Evolutionary conservation across 129 eudicot species (phyloP), one percentile per base, ranked within the genome.

Genomic region (Saposhnikovia divaricata): DNA sequence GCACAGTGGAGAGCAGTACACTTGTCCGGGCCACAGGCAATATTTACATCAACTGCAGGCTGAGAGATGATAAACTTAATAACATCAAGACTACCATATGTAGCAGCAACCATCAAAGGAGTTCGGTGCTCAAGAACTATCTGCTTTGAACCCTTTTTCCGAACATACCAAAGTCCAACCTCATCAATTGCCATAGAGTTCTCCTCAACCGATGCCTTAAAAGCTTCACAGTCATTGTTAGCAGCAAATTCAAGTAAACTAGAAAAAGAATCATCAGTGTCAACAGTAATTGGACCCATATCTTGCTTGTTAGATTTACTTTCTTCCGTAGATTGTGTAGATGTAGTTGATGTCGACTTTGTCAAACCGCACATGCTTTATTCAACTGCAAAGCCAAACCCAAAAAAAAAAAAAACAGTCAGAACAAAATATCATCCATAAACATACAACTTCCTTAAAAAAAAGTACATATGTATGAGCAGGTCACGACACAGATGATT

Each of bases 311-410:
- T 66, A 44, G 81, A 45, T 63, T 43, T 19, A 47, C 44, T 66
- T 45, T 66, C 63, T 44, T 92, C 40, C 10, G 87, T 53, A 7
- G 71, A 63, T 61, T 69, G 70, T 18, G 73, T 34, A 34, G 37
- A 66, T 1, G 82, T 75, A 25, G 77, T 70, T 9, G 88, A 81
- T 21, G 71, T 72, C 16, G 87, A 65, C 59, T 87, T 86, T 15
- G 88, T 83, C 74, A 85, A 88, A 82, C 91, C 81, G 87, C 96
- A 90, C 91, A 88, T 85, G 70, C 84, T 83, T 85, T 40, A 82
- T 31, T 79, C 53, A 87, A 59, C 88, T 86, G 77, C 85, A 86
- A 80, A 46, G 40, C 47, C 70, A 50, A 34, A 34, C 47, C 47
- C 4, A 50, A 39, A 85, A 37, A 68, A 39, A 85, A 37, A 68